A percentile compares a stretch with the other conserved stretches of the same genome.
These are phyloP conservation scores for Kalmanozyma brasiliensis DNA, from an alignment of 1,284 basidiomycete genomes.

Conservation along the genomic window DNA sequence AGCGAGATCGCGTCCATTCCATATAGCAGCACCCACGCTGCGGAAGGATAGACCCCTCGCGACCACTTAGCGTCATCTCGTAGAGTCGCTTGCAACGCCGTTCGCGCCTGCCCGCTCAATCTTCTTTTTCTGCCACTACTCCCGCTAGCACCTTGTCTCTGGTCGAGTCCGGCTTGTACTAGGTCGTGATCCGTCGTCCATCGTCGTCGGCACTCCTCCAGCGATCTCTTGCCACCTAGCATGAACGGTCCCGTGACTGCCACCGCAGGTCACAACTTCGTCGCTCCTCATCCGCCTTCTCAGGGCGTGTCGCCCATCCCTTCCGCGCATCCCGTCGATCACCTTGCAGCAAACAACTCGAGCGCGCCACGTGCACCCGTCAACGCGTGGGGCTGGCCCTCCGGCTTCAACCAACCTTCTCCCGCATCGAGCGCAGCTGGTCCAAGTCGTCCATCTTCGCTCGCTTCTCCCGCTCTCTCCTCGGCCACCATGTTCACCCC, in stretches of 20 bases:
- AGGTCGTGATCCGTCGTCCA: constrained; percentile 16
- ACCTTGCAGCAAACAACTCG: constrained; percentile 14
- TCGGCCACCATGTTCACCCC: constrained; percentile 41
- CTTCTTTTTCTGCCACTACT: neutral
- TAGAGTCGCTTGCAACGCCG: no score
- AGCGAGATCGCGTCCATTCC: neutral
- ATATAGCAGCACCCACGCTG: no score
- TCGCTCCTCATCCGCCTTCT: constrained; percentile 25
- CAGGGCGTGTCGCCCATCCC: constrained; percentile 30
- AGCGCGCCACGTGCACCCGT: constrained; percentile 33
- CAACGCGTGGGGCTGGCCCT: constrained; percentile 57
- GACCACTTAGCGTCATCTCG: no score
- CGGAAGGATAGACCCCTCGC: no score
- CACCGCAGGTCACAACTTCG: constrained; percentile 33
- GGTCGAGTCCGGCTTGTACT: constrained; percentile 3
- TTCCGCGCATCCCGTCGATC: constrained; percentile 22
- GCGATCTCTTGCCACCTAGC: constrained; percentile 20
- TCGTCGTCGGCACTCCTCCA: neutral
- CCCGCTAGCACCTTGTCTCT: constrained; percentile 5
- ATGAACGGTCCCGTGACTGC: constrained; percentile 53
- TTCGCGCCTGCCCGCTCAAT: no score
- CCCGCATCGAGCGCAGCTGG: constrained; percentile 23
- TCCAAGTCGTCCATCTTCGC: constrained; percentile 24
- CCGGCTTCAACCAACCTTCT: constrained; percentile 44
- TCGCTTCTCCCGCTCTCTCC: constrained; percentile 26